A percentile compares a stretch with the other conserved stretches of the same genome.
phyloP scores from a whole-genome alignment of 257 asterid species.

The Solanum neorickii region DNA sequence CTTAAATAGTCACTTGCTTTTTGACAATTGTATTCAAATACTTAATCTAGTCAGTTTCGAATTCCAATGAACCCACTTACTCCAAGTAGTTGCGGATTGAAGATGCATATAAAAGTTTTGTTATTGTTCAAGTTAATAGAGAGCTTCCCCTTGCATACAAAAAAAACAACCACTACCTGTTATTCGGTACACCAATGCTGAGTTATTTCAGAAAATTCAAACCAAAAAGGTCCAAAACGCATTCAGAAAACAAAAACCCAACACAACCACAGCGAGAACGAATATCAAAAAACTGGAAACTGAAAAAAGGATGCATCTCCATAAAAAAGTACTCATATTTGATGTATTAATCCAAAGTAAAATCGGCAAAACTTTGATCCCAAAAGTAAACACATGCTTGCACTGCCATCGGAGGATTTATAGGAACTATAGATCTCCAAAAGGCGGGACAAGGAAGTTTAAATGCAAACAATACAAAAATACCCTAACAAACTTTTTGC shows the following conservation, averaged over 20 bases:
- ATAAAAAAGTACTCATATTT: neutral
- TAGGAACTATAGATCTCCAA: neutral
- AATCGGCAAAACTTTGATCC: neutral
- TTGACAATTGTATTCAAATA: neutral
- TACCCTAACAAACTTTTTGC: neutral
- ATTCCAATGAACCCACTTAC: neutral
- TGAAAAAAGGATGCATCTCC: neutral
- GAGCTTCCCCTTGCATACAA: neutral
- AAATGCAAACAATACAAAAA: neutral
- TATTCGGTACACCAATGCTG: too few relatives aligned
- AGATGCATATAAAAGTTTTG: neutral
- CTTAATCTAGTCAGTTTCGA: neutral
- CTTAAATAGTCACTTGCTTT: too few relatives aligned
- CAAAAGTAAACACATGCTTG: neutral
- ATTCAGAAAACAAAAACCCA: neutral
- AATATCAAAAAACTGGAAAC: neutral
- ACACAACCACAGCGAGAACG: neutral
- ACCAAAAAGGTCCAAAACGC: neutral
- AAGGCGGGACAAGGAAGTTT: neutral
- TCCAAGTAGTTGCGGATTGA: neutral
- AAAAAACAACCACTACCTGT: neutral
- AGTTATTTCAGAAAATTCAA: too few relatives aligned
- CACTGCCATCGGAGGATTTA: neutral
- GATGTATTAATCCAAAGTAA: neutral
- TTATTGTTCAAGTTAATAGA: neutral